A percentile compares a stretch with the other conserved stretches of the same genome.
These are phyloP conservation scores for Leccinum pseudoinsigne DNA, from an alignment of 1,284 basidiomycete genomes.

Conservation along the genomic window DNA sequence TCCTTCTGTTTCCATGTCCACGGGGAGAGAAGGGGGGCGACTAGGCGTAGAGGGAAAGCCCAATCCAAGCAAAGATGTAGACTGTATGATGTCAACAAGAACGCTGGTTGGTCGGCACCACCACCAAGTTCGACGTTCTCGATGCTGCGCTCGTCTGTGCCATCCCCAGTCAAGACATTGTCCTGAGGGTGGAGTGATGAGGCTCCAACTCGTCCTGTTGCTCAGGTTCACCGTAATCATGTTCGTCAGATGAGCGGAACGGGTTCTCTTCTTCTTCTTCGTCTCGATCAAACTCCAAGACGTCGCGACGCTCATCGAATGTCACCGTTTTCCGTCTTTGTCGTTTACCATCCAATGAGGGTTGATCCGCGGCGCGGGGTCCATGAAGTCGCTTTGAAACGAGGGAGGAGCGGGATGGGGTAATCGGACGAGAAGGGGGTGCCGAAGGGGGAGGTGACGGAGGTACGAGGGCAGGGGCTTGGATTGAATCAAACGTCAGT, in stretches of 20 bases:
- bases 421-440: constrained; percentile 36
- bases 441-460: constrained; percentile 31
- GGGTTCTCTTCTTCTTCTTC: constrained; percentile 56
- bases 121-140: too few species aligned
- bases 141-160: too few species aligned
- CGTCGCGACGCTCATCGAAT: constrained; percentile 84
- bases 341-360: constrained; percentile 43
- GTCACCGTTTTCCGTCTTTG: constrained; percentile 80
- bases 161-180: too few species aligned
- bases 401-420: constrained; percentile 71
- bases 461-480: constrained; percentile 16
- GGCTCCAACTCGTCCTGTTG: constrained; percentile 17
- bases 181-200: constrained; percentile 4
- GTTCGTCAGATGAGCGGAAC: constrained; percentile 38
- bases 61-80: constrained; percentile 27
- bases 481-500: not conserved
- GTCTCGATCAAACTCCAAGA: constrained; percentile 81
- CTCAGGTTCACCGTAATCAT: constrained; percentile 34
- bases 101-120: constrained; percentile 39
- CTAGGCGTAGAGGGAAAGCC: constrained; percentile 34
- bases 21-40: constrained; percentile 32
- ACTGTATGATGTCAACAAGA: constrained; percentile 58
- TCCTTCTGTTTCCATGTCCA: constrained; percentile 58
- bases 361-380: constrained; percentile 61
- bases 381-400: constrained; percentile 83